Evolutionary conservation across 2,329 filamentous ascomycete genomes (phyloP).

Genomic region (Pyrenophora seminiperda): DNA sequence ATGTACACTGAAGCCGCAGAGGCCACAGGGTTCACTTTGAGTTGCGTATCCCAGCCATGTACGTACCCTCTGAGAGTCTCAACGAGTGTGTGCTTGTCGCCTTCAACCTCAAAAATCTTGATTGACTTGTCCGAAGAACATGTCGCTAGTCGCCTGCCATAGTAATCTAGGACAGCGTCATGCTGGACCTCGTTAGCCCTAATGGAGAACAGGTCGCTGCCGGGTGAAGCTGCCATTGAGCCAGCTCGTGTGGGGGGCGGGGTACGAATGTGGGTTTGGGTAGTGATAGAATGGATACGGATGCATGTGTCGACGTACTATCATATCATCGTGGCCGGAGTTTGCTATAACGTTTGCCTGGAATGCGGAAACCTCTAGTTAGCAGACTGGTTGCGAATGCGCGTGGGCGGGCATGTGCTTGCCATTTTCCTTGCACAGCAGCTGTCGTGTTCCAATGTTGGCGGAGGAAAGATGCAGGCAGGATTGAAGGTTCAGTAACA

Average conservation of each 20-base stretch:
- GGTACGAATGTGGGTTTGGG: background rate
- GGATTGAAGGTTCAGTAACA: conserved; percentile 3
- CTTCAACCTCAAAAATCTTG: conserved; percentile 98
- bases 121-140: conserved; percentile 98
- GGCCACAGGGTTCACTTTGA: background rate
- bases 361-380: conserved; percentile 34
- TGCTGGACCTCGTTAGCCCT: conserved; percentile 65
- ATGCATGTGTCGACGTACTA: conserved; percentile 68
- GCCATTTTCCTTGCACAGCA: conserved; percentile 33
- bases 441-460: background rate
- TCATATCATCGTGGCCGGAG: conserved; percentile 98
- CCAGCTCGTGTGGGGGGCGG: conserved; percentile 8
- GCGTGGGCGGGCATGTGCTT: conserved; percentile 18
- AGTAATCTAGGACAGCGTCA: conserved; percentile 98
- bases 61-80: conserved; percentile 92
- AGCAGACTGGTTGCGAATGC: conserved; percentile 30
- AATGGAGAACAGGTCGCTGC: conserved; percentile 36
- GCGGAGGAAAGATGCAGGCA: background rate
- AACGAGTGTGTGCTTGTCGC: conserved; percentile 83
- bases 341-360: conserved; percentile 81
- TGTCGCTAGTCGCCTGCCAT: conserved; percentile 91
- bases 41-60: background rate
- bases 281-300: background rate
- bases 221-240: conserved; percentile 8
- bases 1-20: too few relatives aligned